These are phyloP conservation scores for Podila horticola DNA, from an alignment of 192 early-diverging fungal genomes.

Conservation along the genomic window DNA sequence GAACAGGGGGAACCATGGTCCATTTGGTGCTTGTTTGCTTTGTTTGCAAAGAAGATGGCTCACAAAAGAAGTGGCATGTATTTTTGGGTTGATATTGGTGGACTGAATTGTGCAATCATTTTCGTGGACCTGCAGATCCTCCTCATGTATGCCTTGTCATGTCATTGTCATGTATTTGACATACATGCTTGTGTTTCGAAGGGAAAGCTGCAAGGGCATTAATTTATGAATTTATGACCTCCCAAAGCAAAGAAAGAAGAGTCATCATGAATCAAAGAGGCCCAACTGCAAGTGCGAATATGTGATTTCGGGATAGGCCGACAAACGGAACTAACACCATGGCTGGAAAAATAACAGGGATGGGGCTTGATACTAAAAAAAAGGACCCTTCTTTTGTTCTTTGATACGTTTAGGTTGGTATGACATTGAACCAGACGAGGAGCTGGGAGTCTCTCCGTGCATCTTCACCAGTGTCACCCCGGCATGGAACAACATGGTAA, in stretches of 20 bases:
- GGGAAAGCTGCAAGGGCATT: too few species aligned
- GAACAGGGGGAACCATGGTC: too few species aligned
- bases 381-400: background rate
- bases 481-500: constrained; percentile 78
- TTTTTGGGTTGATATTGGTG: too few species aligned
- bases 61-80: too few species aligned
- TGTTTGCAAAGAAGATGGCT: too few species aligned
- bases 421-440: constrained; percentile 62
- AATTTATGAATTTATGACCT: background rate
- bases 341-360: constrained; percentile 1
- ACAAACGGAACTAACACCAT: background rate
- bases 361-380: background rate
- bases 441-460: constrained; percentile 61
- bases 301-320: background rate
- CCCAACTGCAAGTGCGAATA: background rate
- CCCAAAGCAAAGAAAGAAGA: background rate
- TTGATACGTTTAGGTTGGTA: constrained; percentile 63
- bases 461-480: constrained; percentile 85
- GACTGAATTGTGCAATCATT: too few species aligned
- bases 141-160: too few species aligned
- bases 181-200: too few species aligned
- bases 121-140: too few species aligned
- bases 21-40: too few species aligned
- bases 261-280: background rate
- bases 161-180: too few species aligned